phyloP scores from a whole-genome alignment of 306 rosid genomes.

The Gleditsia sinensis region DNA sequence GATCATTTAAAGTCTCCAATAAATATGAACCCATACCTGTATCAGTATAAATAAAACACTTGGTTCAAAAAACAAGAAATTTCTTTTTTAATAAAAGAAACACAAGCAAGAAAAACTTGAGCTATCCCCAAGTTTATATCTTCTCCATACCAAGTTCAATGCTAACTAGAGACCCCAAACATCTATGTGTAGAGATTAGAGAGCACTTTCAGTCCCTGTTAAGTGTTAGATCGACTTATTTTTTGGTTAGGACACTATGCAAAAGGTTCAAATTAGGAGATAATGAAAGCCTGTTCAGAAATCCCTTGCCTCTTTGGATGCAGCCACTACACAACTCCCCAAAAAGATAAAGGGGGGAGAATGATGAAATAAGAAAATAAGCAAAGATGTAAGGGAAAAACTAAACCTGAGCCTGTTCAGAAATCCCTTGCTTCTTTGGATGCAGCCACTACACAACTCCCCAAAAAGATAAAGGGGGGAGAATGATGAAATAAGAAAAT shows the following conservation, averaged over 20 bases:
- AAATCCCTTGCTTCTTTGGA: slow-evolving; percentile 9
- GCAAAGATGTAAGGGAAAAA: slow-evolving; percentile 14
- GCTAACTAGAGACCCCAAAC: slow-evolving; percentile 1
- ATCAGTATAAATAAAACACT: slow-evolving; percentile 18
- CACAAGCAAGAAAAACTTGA: slow-evolving; percentile 11
- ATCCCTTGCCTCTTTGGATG: slow-evolving; percentile 7
- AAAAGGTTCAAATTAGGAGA: too few relatives aligned
- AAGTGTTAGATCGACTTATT: neutral
- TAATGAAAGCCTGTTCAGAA: slow-evolving; percentile 11
- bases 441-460: slow-evolving; percentile 2
- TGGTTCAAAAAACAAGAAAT: neutral
- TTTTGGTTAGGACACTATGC: neutral
- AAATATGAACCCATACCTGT: slow-evolving; percentile 96
- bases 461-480: neutral
- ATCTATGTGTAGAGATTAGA: neutral
- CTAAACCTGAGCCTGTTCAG: slow-evolving; percentile 91
- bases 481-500: slow-evolving; percentile 10
- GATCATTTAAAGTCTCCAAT: slow-evolving; percentile 91
- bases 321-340: neutral
- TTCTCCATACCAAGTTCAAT: slow-evolving; percentile 3
- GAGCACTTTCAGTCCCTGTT: neutral
- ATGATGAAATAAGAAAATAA: slow-evolving; percentile 13
- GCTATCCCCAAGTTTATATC: slow-evolving; percentile 24
- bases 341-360: neutral
- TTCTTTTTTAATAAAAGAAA: neutral